Conservation (phyloP, 1,139 yeast species). For the Lodderomyces theae region DNA sequence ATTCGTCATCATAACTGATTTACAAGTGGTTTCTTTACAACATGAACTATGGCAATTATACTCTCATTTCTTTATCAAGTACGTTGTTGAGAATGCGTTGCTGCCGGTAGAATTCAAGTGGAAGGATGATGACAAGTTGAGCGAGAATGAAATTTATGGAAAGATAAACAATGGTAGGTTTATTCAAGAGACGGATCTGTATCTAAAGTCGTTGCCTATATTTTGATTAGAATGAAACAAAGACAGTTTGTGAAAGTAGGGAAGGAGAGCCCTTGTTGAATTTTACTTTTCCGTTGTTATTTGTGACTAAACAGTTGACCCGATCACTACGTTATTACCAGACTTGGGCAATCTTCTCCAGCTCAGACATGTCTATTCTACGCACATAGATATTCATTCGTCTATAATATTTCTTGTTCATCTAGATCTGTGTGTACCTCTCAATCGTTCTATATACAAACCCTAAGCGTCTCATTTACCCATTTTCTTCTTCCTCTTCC, state of each 20-base stretch:
- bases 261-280: too few species aligned
- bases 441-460: not conserved
- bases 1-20: slow-evolving; percentile 73
- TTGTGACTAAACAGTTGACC: too few species aligned
- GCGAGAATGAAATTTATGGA: slow-evolving; percentile 11
- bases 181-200: slow-evolving; percentile 43
- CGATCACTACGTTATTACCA: too few species aligned
- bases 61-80: slow-evolving; percentile 61
- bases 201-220: slow-evolving; percentile 27
- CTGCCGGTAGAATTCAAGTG: slow-evolving; percentile 50
- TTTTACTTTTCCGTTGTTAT: too few species aligned
- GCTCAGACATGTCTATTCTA: too few species aligned
- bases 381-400: not conserved
- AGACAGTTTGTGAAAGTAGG: not conserved
- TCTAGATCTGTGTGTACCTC: too few species aligned
- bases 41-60: slow-evolving; percentile 65
- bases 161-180: slow-evolving; percentile 45
- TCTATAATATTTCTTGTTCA: too few species aligned
- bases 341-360: too few species aligned
- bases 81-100: slow-evolving; percentile 64
- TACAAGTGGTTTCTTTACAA: slow-evolving; percentile 57
- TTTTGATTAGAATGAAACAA: slow-evolving; percentile 9
- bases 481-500: not conserved
- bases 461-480: too few species aligned
- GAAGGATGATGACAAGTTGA: slow-evolving; percentile 21